phyloP scores from a whole-genome alignment of 768 basidiomycete genomes.

The Kwoniella bestiolae region DNA sequence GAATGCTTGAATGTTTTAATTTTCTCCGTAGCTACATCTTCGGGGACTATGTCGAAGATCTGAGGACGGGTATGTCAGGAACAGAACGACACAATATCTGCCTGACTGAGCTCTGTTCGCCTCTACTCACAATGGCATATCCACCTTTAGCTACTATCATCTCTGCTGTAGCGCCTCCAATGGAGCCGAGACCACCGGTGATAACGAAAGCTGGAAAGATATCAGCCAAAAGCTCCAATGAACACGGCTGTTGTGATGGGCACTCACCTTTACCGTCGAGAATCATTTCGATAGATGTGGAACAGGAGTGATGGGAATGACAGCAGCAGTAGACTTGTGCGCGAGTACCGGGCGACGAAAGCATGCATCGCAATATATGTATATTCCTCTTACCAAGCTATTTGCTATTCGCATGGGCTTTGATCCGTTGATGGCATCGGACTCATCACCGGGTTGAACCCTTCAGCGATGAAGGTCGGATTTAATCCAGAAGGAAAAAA shows the following conservation, averaged over 20 bases:
- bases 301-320: no score
- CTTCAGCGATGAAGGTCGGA: no score
- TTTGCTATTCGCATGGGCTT: no score
- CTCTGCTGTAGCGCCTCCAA: slow-evolving; percentile 35
- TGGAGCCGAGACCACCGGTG: slow-evolving; percentile 48
- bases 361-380: no score
- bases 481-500: no score
- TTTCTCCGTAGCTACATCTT: slow-evolving; percentile 32
- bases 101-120: no score
- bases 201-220: slow-evolving; percentile 21
- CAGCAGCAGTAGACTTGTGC: no score
- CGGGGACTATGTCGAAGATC: slow-evolving; percentile 47
- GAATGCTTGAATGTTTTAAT: slow-evolving; percentile 15
- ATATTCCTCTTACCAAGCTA: no score
- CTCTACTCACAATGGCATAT: slow-evolving; percentile 6
- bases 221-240: not conserved
- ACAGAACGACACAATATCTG: not conserved
- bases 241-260: not conserved
- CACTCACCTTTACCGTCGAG: slow-evolving; percentile 5
- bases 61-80: slow-evolving; percentile 1
- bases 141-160: slow-evolving; percentile 27
- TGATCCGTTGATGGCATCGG: no score
- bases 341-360: no score
- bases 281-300: slow-evolving; percentile 1
- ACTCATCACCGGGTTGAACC: no score